A percentile compares a stretch with the other conserved stretches of the same genome.
Evolutionary conservation across 306 rosid species (phyloP).

Genomic region (Prunus dulcis): DNA sequence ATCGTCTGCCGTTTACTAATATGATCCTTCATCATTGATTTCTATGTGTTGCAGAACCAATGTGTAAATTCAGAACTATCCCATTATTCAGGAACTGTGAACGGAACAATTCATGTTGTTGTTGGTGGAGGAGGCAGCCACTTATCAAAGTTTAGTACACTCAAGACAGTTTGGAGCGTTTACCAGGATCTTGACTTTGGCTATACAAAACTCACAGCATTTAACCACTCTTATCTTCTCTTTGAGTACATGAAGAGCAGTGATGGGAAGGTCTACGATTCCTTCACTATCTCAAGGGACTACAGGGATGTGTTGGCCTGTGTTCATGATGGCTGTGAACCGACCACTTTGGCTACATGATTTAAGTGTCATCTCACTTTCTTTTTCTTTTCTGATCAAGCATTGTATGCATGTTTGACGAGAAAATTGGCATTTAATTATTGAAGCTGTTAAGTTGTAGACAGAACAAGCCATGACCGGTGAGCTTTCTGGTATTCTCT

Average conservation of each 20-base stretch:
- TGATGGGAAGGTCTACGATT: constrained; percentile 67
- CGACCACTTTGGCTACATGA: constrained; percentile 53
- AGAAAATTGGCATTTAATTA: background rate
- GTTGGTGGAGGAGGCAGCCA: constrained; percentile 77
- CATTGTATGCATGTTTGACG: background rate
- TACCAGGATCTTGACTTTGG: constrained; percentile 67
- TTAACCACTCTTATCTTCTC: constrained; percentile 60
- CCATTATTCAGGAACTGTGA: constrained; percentile 54
- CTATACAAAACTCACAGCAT: constrained; percentile 71
- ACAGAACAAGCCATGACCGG: background rate
- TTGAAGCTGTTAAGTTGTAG: background rate
- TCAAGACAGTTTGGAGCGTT: constrained; percentile 62
- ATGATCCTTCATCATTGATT: background rate
- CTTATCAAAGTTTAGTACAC: constrained; percentile 47
- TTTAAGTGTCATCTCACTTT: background rate
- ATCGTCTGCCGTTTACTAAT: background rate
- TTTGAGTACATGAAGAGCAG: constrained; percentile 73
- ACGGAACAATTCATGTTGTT: constrained; percentile 79
- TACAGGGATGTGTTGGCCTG: constrained; percentile 78
- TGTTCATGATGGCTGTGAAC: constrained; percentile 61
- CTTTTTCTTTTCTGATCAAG: background rate
- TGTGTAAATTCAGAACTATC: constrained; percentile 58
- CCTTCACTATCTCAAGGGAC: constrained; percentile 67
- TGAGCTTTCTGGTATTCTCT: background rate
- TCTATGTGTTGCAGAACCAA: constrained; percentile 41